phyloP scores from a whole-genome alignment of 768 basidiomycete species.

The Hypholoma fasciculare region DNA sequence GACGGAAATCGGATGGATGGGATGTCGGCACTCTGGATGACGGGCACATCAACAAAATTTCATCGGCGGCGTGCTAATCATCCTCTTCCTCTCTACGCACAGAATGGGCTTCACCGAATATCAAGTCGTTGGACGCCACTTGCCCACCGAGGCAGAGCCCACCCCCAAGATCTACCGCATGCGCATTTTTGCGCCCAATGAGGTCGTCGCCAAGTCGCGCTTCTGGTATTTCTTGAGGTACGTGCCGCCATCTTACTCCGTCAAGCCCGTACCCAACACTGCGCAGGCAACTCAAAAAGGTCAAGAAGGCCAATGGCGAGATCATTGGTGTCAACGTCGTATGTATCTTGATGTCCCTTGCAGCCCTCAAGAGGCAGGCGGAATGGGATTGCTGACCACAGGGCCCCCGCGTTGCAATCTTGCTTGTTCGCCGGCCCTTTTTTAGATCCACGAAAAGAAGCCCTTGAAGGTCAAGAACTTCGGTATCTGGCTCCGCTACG shows the following conservation, averaged over 20 bases:
- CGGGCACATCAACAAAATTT: conserved; percentile 14
- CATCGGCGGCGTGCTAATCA: conserved; percentile 8
- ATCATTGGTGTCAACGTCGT: conserved; percentile 98
- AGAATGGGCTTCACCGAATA: conserved; percentile 88
- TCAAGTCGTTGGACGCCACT: conserved; percentile 96
- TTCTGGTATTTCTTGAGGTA: conserved; percentile 99
- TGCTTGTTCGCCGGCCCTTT: conserved; percentile 28
- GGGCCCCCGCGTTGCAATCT: conserved; percentile 19
- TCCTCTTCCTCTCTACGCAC: conserved; percentile 4
- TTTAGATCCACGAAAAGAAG: conserved; percentile 96
- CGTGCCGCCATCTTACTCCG: conserved; percentile 17
- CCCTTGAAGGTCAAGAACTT: conserved; percentile 99
- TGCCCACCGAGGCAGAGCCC: conserved; percentile 91
- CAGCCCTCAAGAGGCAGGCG: conserved; percentile 87
- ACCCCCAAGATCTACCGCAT: conserved; percentile 99
- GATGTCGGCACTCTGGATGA: conserved; percentile 21
- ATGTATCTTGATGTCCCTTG: conserved; percentile 72
- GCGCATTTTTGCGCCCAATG: conserved; percentile 99
- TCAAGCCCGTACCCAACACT: not conserved
- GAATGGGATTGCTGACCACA: conserved; percentile 61
- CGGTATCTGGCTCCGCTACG: conserved; percentile 99
- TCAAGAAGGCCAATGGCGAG: conserved; percentile 99
- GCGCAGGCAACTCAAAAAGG: conserved; percentile 90
- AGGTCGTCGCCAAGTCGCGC: conserved; percentile 97
- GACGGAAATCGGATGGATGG: conserved; percentile 27